Evolutionary conservation across 371 early-diverging fungal genomes (phyloP).

Genomic region (Conidiobolus incongruus): DNA sequence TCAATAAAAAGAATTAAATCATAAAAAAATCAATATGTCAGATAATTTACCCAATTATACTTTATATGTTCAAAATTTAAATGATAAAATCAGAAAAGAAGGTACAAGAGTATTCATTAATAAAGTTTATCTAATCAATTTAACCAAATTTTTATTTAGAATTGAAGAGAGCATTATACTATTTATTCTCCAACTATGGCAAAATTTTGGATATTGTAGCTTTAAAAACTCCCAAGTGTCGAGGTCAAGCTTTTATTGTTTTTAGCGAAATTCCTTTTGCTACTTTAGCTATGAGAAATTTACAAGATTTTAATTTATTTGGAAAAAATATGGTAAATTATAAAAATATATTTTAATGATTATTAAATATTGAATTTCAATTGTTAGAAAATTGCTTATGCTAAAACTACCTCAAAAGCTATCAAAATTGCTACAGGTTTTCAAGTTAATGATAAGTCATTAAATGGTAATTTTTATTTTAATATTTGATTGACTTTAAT

Average conservation of each 20-base stretch:
- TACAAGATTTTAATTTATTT: constrained; percentile 55
- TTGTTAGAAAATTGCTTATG: constrained; percentile 43
- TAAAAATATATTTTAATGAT: not conserved
- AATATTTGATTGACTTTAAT: not conserved
- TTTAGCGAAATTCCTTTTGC: constrained; percentile 54
- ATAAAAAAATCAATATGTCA: too few relatives aligned
- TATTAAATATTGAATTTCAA: not conserved
- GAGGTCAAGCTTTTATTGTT: constrained; percentile 87
- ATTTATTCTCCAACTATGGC: constrained; percentile 58
- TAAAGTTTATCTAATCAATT: not conserved
- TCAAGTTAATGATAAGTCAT: too few relatives aligned
- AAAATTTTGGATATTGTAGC: constrained; percentile 66
- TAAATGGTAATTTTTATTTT: not conserved
- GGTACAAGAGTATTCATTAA: constrained; percentile 14
- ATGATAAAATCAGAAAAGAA: constrained; percentile 34
- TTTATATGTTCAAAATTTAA: constrained; percentile 34
- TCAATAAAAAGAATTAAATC: too few relatives aligned
- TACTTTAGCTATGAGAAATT: constrained; percentile 38
- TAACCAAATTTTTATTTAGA: constrained; percentile 15
- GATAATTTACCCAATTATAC: constrained; percentile 44
- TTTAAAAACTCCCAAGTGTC: constrained; percentile 41
- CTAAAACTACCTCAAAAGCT: constrained; percentile 8
- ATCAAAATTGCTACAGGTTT: not conserved
- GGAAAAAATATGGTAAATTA: constrained; percentile 43
- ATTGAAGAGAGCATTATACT: constrained; percentile 39